A percentile compares a stretch with the other conserved stretches of the same genome.
These are phyloP conservation scores for Podospora australis DNA, from an alignment of 495 filamentous ascomycete genomes.

Conservation along the genomic window DNA sequence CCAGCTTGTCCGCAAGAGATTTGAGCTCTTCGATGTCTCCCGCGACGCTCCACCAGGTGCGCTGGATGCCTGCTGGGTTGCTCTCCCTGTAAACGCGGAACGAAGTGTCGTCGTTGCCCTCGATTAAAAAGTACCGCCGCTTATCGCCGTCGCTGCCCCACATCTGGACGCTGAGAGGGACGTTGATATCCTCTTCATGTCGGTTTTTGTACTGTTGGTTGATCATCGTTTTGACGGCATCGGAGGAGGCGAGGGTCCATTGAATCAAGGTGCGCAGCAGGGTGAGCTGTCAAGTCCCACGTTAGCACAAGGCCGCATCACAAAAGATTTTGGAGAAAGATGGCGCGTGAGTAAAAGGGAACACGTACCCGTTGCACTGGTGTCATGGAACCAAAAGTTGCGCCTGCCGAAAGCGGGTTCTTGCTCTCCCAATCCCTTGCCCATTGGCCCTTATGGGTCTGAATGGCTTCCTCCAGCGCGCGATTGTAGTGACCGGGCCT, in stretches of 20 bases:
- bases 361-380: constrained; percentile 75
- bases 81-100: constrained; percentile 95
- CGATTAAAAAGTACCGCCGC: constrained; percentile 86
- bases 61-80: constrained; percentile 67
- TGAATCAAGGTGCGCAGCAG: constrained; percentile 75
- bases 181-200: constrained; percentile 88
- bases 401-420: constrained; percentile 74
- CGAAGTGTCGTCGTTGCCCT: constrained; percentile 87
- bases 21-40: constrained; percentile 84
- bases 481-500: constrained; percentile 84
- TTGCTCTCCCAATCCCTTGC: constrained; percentile 76
- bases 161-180: constrained; percentile 85
- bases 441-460: constrained; percentile 83
- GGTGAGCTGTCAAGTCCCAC: constrained; percentile 50
- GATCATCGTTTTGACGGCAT: constrained; percentile 70
- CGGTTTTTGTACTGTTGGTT: constrained; percentile 87
- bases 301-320: background rate
- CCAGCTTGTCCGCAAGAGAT: constrained; percentile 63
- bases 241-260: constrained; percentile 88
- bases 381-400: constrained; percentile 71
- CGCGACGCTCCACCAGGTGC: constrained; percentile 88
- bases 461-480: constrained; percentile 88
- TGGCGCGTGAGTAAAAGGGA: too few species aligned
- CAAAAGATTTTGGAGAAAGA: background rate
- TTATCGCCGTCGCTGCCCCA: constrained; percentile 92